A percentile compares a stretch with the other conserved stretches of the same genome.
These are phyloP conservation scores for Pyrus pyrifolia DNA, from an alignment of 306 rosid genomes.

Conservation along the genomic window DNA sequence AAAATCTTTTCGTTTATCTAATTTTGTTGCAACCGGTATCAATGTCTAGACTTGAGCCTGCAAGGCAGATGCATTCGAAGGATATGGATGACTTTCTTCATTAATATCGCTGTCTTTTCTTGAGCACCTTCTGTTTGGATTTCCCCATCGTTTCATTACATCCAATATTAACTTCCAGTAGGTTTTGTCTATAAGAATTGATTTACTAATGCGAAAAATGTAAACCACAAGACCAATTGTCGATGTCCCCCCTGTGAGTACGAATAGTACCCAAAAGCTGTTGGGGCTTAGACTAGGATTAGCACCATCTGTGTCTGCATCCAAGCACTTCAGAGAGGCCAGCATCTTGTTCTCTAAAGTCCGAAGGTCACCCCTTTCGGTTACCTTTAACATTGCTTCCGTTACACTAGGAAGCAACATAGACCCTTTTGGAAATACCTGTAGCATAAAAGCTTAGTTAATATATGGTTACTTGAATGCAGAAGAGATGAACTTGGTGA, in stretches of 20 bases:
- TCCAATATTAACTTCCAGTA: slow-evolving; percentile 15
- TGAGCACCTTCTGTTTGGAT: slow-evolving; percentile 11
- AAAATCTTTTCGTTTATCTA: not conserved
- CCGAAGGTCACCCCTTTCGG: slow-evolving; percentile 22
- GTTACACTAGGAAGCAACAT: slow-evolving; percentile 20
- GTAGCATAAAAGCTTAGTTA: not conserved
- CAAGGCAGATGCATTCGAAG: not conserved
- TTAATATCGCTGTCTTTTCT: slow-evolving; percentile 13
- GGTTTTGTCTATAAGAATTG: not conserved
- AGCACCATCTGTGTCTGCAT: not conserved
- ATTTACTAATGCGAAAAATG: not conserved
- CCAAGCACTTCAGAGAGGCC: slow-evolving; percentile 24
- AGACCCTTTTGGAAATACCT: slow-evolving; percentile 40
- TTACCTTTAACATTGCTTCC: slow-evolving; percentile 26
- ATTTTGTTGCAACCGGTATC: not conserved
- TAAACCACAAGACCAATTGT: slow-evolving; percentile 32
- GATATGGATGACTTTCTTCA: slow-evolving; percentile 2
- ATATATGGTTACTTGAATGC: not conserved
- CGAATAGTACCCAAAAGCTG: slow-evolving; percentile 32
- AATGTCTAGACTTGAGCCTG: slow-evolving; percentile 6
- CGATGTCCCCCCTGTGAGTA: slow-evolving; percentile 34
- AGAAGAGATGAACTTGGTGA: not conserved
- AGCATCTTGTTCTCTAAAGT: slow-evolving; percentile 33
- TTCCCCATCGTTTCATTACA: slow-evolving; percentile 21
- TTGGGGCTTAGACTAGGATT: slow-evolving; percentile 31